A percentile compares a stretch with the other conserved stretches of the same genome.
These are phyloP conservation scores for Cylindricascospora bacillispora DNA, from an alignment of 1,139 yeast genomes.

Conservation along the genomic window DNA sequence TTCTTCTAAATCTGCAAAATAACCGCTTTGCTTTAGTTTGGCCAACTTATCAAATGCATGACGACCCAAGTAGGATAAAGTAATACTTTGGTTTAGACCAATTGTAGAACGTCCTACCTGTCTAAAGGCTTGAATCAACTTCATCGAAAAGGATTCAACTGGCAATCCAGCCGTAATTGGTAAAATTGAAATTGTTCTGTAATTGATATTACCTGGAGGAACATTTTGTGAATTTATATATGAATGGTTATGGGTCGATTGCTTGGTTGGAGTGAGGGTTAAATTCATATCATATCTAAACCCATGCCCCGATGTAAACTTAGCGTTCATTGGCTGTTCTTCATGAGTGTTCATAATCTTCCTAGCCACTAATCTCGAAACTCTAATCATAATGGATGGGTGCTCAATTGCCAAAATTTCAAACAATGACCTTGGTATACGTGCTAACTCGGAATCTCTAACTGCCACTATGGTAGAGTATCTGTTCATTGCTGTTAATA, in stretches of 20 bases:
- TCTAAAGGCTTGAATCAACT: slow-evolving; percentile 54
- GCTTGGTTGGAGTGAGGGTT: slow-evolving; percentile 14
- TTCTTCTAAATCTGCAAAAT: slow-evolving; percentile 84
- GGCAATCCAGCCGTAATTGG: slow-evolving; percentile 78
- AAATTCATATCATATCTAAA: slow-evolving; percentile 16
- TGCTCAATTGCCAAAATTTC: slow-evolving; percentile 73
- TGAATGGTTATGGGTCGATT: slow-evolving; percentile 6
- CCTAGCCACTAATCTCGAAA: slow-evolving; percentile 76
- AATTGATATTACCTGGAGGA: slow-evolving; percentile 22
- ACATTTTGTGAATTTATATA: slow-evolving; percentile 9
- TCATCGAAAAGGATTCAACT: slow-evolving; percentile 70
- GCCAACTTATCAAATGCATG: slow-evolving; percentile 90
- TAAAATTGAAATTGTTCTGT: slow-evolving; percentile 71
- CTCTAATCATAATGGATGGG: slow-evolving; percentile 84
- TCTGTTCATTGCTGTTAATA: slow-evolving; percentile 70
- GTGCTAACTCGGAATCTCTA: slow-evolving; percentile 84
- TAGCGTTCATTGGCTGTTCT: slow-evolving; percentile 5
- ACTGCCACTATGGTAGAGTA: slow-evolving; percentile 70
- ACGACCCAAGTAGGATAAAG: slow-evolving; percentile 70
- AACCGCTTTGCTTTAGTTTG: slow-evolving; percentile 72
- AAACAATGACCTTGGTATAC: slow-evolving; percentile 81
- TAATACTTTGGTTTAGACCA: slow-evolving; percentile 69
- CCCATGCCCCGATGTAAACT: slow-evolving; percentile 9
- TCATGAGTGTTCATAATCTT: slow-evolving; percentile 32
- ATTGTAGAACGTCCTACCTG: slow-evolving; percentile 64